Evolutionary conservation across 2,329 filamentous ascomycete genomes (phyloP).

Genomic region (Bipolaris zeicola): DNA sequence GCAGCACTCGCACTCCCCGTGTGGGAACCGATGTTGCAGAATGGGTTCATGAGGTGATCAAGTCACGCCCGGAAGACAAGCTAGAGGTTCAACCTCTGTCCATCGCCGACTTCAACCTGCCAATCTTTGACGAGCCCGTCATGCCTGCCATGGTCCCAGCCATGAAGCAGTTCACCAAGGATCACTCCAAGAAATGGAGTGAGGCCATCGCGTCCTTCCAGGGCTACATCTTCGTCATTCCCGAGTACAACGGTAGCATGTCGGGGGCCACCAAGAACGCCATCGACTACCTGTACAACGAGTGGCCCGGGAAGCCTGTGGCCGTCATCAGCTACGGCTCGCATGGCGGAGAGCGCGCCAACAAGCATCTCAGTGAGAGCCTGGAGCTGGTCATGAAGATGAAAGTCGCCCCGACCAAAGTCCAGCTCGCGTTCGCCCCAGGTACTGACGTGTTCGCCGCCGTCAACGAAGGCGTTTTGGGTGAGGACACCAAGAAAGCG

Average conservation of each 20-base stretch:
- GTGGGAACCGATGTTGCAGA: constrained; percentile 5
- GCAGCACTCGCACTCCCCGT: constrained; percentile 14
- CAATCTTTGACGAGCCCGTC: constrained; percentile 53
- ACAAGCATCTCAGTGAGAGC: constrained; percentile 11
- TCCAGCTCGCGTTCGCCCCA: constrained; percentile 10
- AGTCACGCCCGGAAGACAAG: constrained; percentile 11
- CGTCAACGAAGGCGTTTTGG: constrained; percentile 8
- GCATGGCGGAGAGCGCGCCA: constrained; percentile 44
- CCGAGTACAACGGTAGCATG: constrained; percentile 63
- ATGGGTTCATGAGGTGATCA: constrained; percentile 10
- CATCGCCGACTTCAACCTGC: constrained; percentile 51
- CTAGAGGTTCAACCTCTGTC: constrained; percentile 9
- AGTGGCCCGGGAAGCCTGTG: constrained; percentile 63
- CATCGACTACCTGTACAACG: constrained; percentile 65
- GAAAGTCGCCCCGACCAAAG: constrained; percentile 14
- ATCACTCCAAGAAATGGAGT: constrained; percentile 56
- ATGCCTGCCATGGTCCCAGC: constrained; percentile 50
- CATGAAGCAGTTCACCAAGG: constrained; percentile 46
- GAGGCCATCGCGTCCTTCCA: constrained; percentile 53
- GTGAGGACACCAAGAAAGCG: constrained; percentile 9
- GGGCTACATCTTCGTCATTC: constrained; percentile 58
- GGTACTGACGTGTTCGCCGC: constrained; percentile 7
- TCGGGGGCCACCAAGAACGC: constrained; percentile 65
- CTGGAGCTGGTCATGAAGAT: constrained; percentile 13
- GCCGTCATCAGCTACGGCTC: constrained; percentile 62